These are phyloP conservation scores for Colletotrichum endophyticum DNA, from an alignment of 2,329 filamentous ascomycete genomes.

Conservation along the genomic window DNA sequence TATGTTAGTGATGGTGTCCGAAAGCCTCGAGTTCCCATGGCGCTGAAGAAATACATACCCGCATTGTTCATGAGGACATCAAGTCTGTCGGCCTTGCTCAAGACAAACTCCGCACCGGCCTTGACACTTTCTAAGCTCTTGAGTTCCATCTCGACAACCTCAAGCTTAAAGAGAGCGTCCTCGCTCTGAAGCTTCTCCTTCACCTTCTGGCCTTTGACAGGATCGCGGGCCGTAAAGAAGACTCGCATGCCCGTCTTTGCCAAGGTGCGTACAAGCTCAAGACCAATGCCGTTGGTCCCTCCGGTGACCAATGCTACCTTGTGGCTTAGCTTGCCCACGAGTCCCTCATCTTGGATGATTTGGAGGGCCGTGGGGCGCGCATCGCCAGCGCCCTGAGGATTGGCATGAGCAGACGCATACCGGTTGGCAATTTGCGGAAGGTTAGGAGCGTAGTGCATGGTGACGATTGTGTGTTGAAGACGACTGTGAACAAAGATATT, in stretches of 20 bases:
- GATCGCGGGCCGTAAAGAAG: slow-evolving; percentile 46
- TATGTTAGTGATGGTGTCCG: neutral
- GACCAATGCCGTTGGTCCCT: slow-evolving; percentile 42
- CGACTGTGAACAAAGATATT: neutral
- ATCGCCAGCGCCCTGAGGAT: slow-evolving; percentile 36
- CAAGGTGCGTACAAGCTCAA: slow-evolving; percentile 47
- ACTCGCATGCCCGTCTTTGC: slow-evolving; percentile 46
- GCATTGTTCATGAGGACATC: slow-evolving; percentile 47
- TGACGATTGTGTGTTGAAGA: neutral
- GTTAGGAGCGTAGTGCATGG: neutral
- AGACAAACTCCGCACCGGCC: slow-evolving; percentile 21
- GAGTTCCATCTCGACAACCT: slow-evolving; percentile 38
- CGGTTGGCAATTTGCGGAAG: neutral
- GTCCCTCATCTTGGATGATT: slow-evolving; percentile 35
- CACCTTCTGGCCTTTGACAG: slow-evolving; percentile 29
- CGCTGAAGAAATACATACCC: slow-evolving; percentile 24
- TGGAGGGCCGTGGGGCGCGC: slow-evolving; percentile 39
- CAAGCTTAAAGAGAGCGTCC: slow-evolving; percentile 24
- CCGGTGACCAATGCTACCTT: slow-evolving; percentile 48
- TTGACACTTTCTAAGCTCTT: slow-evolving; percentile 35
- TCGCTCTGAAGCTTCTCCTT: neutral
- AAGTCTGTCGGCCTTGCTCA: slow-evolving; percentile 21
- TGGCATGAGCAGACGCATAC: neutral
- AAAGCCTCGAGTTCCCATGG: fast-evolving
- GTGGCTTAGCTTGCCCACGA: slow-evolving; percentile 31